phyloP scores from a whole-genome alignment of 2,329 filamentous ascomycete species.

The Trichoderma koningiopsis region DNA sequence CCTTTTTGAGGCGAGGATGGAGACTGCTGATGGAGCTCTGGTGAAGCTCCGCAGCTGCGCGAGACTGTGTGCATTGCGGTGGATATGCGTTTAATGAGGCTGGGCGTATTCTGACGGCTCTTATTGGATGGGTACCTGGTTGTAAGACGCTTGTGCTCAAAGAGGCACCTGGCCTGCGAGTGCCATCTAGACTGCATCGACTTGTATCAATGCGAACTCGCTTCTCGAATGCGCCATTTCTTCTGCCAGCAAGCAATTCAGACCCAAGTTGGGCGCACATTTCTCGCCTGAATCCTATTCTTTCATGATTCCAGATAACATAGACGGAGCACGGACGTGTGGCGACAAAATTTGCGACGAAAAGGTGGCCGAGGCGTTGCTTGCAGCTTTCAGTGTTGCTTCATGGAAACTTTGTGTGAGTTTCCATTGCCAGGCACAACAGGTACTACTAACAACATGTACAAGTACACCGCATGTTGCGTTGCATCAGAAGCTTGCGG shows the following conservation, averaged over 20 bases:
- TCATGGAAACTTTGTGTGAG: background rate
- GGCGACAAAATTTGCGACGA: background rate
- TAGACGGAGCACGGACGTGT: background rate
- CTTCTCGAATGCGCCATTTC: conserved; percentile 25
- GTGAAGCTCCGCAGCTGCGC: background rate
- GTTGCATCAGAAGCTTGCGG: background rate
- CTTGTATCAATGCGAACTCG: conserved; percentile 9
- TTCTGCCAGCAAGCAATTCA: background rate
- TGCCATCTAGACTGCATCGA: background rate
- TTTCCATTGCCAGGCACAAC: background rate
- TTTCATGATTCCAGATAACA: background rate
- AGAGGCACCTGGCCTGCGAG: background rate
- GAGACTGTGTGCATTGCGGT: conserved; percentile 14
- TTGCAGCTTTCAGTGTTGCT: background rate
- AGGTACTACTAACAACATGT: background rate
- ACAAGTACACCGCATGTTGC: background rate
- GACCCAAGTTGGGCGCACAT: background rate
- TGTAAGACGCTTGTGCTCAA: background rate
- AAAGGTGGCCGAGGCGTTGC: background rate
- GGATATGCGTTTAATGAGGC: conserved; percentile 24
- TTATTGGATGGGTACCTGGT: conserved; percentile 1
- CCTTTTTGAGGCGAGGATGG: conserved; percentile 11
- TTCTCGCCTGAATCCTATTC: background rate
- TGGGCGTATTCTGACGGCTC: background rate
- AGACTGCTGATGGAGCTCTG: background rate